phyloP scores from a whole-genome alignment of 2,329 filamentous ascomycete genomes.

The Botrytis sinoallii region DNA sequence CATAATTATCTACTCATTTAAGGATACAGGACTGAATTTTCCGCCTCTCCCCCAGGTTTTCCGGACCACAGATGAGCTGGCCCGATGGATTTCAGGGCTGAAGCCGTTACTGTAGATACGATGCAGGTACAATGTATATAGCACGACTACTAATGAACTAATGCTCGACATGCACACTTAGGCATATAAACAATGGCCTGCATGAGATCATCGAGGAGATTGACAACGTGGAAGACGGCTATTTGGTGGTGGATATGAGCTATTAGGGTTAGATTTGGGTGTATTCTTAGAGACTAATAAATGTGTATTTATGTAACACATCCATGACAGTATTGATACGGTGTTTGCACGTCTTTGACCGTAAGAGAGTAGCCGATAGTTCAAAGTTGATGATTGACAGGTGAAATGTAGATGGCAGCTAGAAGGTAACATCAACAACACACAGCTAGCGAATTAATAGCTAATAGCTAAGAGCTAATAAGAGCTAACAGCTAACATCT shows the following conservation, averaged over 20 bases:
- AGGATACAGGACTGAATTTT: neutral
- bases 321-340: neutral
- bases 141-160: neutral
- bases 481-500: no score
- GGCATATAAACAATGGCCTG: neutral
- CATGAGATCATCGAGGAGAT: neutral
- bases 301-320: neutral
- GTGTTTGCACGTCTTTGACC: neutral
- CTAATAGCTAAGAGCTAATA: neutral
- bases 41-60: neutral
- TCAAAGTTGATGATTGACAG: neutral
- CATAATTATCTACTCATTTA: neutral
- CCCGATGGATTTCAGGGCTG: neutral
- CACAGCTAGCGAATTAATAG: no score
- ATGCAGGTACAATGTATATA: constrained; percentile 9
- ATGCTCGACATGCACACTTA: neutral
- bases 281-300: neutral
- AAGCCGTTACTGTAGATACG: constrained; percentile 6
- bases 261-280: neutral
- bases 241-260: neutral
- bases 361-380: neutral
- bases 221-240: neutral
- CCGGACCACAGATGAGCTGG: neutral
- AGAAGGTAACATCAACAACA: neutral
- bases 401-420: neutral